phyloP scores from a whole-genome alignment of 441 rosid species.

The Francoa sonchifolia region DNA sequence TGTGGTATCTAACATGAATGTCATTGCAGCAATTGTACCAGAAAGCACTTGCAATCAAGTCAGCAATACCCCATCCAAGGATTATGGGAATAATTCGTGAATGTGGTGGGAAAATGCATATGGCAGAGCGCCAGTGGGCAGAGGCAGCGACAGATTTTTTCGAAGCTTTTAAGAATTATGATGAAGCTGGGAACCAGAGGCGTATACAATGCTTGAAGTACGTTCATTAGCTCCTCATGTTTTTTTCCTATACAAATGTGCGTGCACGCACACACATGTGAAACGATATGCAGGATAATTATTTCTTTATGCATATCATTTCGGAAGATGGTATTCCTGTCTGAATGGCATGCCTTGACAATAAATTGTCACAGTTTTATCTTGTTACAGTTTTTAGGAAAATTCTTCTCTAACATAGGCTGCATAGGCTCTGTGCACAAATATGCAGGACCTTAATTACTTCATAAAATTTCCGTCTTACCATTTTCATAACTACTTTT shows the following conservation, averaged over 20 bases:
- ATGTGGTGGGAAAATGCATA: constrained; percentile 99
- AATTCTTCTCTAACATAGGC: too few relatives aligned
- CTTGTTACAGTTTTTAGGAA: too few relatives aligned
- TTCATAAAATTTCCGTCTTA: too few relatives aligned
- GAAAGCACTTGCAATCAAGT: constrained; percentile 94
- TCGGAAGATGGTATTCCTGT: too few relatives aligned
- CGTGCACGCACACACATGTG: too few relatives aligned
- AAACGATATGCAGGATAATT: too few relatives aligned
- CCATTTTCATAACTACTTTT: too few relatives aligned
- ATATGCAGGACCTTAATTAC: too few relatives aligned
- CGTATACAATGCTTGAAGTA: constrained; percentile 97
- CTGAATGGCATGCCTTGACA: too few relatives aligned
- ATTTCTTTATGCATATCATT: neutral
- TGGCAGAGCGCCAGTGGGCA: constrained; percentile 99
- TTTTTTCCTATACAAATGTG: neutral
- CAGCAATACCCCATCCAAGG: constrained; percentile 99
- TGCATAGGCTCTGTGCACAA: too few relatives aligned
- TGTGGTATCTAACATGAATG: constrained; percentile 11
- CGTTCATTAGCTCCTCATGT: constrained; percentile 13
- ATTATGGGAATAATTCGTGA: constrained; percentile 98
- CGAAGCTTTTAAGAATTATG: constrained; percentile 97
- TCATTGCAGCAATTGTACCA: constrained; percentile 81
- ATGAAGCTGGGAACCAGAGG: constrained; percentile 98
- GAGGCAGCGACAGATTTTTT: constrained; percentile 98
- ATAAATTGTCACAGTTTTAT: too few relatives aligned